These are phyloP conservation scores for Dalbergia cultrata DNA, from an alignment of 306 rosid species.

Conservation along the genomic window DNA sequence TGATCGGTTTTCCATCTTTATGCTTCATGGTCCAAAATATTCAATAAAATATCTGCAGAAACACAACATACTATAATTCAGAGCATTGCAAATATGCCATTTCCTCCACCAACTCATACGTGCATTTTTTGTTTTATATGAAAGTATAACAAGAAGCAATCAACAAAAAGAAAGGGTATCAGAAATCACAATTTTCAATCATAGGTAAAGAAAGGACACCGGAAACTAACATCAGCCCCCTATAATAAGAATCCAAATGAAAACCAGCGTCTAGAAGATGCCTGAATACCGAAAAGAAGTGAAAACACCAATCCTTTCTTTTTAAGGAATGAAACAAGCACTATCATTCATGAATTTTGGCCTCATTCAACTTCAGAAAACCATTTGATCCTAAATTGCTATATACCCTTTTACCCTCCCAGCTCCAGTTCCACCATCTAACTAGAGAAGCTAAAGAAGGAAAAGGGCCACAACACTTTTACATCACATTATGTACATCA, in stretches of 20 bases:
- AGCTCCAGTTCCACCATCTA: constrained; percentile 18
- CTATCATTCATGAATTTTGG: background rate
- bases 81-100: constrained; percentile 20
- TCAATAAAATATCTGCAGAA: constrained; percentile 62
- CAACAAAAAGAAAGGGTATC: background rate
- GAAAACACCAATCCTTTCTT: background rate
- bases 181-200: constrained; percentile 19
- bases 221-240: background rate
- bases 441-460: background rate
- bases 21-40: constrained; percentile 71
- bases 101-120: constrained; percentile 7
- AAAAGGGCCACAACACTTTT: constrained; percentile 21
- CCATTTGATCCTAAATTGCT: constrained; percentile 29
- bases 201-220: constrained; percentile 7
- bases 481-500: constrained; percentile 3
- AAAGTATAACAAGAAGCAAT: background rate
- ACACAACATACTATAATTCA: constrained; percentile 22
- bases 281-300: background rate
- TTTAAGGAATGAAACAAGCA: background rate
- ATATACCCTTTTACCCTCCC: background rate
- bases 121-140: background rate
- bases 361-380: constrained; percentile 26
- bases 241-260: constrained; percentile 17
- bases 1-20: constrained; percentile 86
- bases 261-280: background rate